Percentiles rank a stretch among this genome's conserved stretches.
Evolutionary conservation across 495 filamentous ascomycete species (phyloP).

Genomic region (Hypoxylon fuscum): DNA sequence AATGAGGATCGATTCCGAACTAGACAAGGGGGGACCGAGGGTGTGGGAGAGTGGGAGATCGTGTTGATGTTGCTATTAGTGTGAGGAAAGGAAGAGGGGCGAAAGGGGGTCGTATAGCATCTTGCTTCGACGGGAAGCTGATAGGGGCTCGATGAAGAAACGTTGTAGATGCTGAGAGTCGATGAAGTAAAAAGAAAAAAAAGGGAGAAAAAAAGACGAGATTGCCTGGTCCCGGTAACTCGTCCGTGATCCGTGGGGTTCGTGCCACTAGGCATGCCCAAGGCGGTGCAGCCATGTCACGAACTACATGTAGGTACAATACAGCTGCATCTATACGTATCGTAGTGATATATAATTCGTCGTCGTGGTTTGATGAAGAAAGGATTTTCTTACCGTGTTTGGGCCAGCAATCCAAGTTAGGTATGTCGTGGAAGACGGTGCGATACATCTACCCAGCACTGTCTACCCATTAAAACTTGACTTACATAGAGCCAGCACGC

Average conservation of each 20-base stretch:
- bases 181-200: conserved; percentile 22
- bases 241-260: conserved; percentile 32
- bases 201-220: conserved; percentile 6
- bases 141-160: conserved; percentile 13
- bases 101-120: conserved; percentile 22
- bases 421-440: conserved; percentile 32
- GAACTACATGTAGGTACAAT: conserved; percentile 41
- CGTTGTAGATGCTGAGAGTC: conserved; percentile 17
- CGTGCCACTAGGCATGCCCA: conserved; percentile 18
- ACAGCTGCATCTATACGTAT: conserved; percentile 30
- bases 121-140: conserved; percentile 21
- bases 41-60: conserved; percentile 24
- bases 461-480: conserved; percentile 8
- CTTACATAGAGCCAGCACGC: conserved; percentile 25
- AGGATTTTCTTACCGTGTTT: conserved; percentile 32
- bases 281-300: conserved; percentile 18
- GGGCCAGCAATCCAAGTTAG: conserved; percentile 21
- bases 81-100: conserved; percentile 16
- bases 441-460: conserved; percentile 7
- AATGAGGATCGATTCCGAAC: conserved; percentile 21
- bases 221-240: conserved; percentile 9
- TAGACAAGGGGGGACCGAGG: conserved; percentile 24
- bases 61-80: conserved; percentile 24
- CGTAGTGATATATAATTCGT: conserved; percentile 21
- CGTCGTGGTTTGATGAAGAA: conserved; percentile 17